These are phyloP conservation scores for Lenzites betulinus DNA, from an alignment of 768 basidiomycete species.

Conservation along the genomic window DNA sequence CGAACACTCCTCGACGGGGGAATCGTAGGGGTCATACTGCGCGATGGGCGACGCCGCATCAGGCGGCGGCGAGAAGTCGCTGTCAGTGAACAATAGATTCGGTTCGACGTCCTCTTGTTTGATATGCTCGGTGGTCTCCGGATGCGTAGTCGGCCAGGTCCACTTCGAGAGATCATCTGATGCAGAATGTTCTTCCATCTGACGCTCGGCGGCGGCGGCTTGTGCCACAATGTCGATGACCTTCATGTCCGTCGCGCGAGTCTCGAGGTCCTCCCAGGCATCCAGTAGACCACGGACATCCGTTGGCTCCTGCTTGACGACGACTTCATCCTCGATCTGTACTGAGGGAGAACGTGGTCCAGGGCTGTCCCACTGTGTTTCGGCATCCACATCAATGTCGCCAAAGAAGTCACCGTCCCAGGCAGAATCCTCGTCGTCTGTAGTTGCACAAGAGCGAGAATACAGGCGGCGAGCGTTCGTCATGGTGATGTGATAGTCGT, in stretches of 20 bases:
- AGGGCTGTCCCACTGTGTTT: conserved; percentile 61
- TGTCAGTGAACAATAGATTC: conserved; percentile 19
- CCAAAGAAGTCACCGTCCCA: conserved; percentile 44
- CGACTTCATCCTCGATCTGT: conserved; percentile 39
- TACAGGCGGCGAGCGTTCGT: conserved; percentile 40
- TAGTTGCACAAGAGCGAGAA: conserved; percentile 22
- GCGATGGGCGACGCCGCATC: conserved; percentile 7
- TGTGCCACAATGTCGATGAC: conserved; percentile 46
- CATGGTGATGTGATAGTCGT: conserved; percentile 41
- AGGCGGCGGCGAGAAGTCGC: conserved; percentile 15
- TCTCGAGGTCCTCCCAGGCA: conserved; percentile 68
- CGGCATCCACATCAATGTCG: conserved; percentile 55
- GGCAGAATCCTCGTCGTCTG: conserved; percentile 32
- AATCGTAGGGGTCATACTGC: conserved; percentile 10
- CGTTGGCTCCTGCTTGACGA: conserved; percentile 58
- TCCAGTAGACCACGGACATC: conserved; percentile 69
- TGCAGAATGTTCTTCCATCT: conserved; percentile 25
- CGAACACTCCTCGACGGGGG: conserved; percentile 16
- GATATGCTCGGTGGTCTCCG: conserved; percentile 25
- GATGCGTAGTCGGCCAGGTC: conserved; percentile 37
- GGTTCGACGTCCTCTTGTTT: conserved; percentile 34
- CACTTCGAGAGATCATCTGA: conserved; percentile 15
- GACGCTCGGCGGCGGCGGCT: conserved; percentile 34
- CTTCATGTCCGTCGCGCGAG: conserved; percentile 37
- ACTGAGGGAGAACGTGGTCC: conserved; percentile 65